phyloP scores from a whole-genome alignment of 352 stramenopile species.

The Halophytophthora batemanensis region DNA sequence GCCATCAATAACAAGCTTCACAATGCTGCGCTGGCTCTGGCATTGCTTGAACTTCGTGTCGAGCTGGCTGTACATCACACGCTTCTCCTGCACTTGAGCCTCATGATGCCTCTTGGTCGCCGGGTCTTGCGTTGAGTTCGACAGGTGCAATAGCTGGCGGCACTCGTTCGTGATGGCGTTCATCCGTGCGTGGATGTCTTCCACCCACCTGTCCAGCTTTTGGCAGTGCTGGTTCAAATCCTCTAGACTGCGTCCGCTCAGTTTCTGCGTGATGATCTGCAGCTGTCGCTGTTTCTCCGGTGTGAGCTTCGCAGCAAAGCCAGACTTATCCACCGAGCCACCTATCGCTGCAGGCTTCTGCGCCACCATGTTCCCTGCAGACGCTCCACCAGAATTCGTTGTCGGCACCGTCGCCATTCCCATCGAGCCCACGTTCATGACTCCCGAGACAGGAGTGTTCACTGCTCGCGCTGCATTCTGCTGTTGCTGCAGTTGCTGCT shows the following conservation, averaged over 20 bases:
- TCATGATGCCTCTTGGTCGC: slow-evolving; percentile 62
- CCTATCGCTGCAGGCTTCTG: slow-evolving; percentile 19
- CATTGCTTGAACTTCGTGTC: slow-evolving; percentile 82
- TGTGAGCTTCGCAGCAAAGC: slow-evolving; percentile 40
- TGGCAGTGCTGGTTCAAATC: slow-evolving; percentile 78
- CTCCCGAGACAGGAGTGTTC: slow-evolving; percentile 3
- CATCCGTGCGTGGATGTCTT: slow-evolving; percentile 76
- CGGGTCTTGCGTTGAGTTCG: slow-evolving; percentile 69
- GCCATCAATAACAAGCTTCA: slow-evolving; percentile 76
- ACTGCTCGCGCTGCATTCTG: slow-evolving; percentile 14
- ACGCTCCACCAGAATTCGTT: slow-evolving; percentile 7
- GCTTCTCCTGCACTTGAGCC: slow-evolving; percentile 68
- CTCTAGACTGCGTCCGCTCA: slow-evolving; percentile 63
- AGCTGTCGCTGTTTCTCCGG: slow-evolving; percentile 73
- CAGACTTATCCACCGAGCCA: slow-evolving; percentile 20
- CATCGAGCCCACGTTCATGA: slow-evolving; percentile 18
- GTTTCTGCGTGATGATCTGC: slow-evolving; percentile 66
- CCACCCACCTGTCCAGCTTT: slow-evolving; percentile 78
- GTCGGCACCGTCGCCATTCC: slow-evolving; percentile 17
- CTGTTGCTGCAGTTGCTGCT: slow-evolving; percentile 26
- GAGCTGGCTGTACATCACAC: slow-evolving; percentile 62
- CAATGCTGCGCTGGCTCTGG: slow-evolving; percentile 71
- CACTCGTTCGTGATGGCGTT: slow-evolving; percentile 84
- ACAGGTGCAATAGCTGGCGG: slow-evolving; percentile 69
- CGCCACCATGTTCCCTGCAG: slow-evolving; percentile 11